A percentile compares a stretch with the other conserved stretches of the same genome.
These are phyloP conservation scores for Cyberlindnera mrakii DNA, from an alignment of 805 yeast species.

Conservation along the genomic window DNA sequence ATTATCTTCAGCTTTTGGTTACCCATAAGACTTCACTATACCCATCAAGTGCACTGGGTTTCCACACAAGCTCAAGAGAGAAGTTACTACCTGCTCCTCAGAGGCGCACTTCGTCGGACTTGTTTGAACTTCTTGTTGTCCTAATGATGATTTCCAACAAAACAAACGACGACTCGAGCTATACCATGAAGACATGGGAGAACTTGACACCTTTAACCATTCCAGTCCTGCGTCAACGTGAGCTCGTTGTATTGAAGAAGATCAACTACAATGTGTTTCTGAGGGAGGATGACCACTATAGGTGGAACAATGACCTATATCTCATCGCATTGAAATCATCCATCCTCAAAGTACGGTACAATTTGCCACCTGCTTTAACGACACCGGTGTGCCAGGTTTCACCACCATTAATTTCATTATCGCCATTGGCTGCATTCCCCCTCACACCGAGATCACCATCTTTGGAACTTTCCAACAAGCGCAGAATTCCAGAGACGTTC, in stretches of 20 bases:
- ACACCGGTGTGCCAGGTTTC: background rate
- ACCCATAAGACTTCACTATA: conserved; percentile 10
- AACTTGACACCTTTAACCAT: conserved; percentile 19
- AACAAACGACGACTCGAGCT: conserved; percentile 42
- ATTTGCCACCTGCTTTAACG: no score
- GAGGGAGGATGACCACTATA: conserved; percentile 4
- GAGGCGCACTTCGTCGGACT: conserved; percentile 5
- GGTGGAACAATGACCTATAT: conserved; percentile 10
- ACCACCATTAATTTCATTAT: conserved; percentile 1
- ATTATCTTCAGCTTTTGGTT: conserved; percentile 13
- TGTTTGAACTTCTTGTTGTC: conserved; percentile 25
- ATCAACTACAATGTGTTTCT: conserved; percentile 21
- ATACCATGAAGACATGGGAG: conserved; percentile 46
- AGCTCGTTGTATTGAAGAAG: conserved; percentile 16
- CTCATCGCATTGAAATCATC: background rate
- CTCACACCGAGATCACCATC: conserved; percentile 21
- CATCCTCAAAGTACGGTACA: background rate
- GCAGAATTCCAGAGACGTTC: background rate
- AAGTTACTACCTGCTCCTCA: conserved; percentile 6
- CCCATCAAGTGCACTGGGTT: background rate
- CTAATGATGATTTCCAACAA: conserved; percentile 35
- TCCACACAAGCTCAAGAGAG: conserved; percentile 4
- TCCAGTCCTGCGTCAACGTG: conserved; percentile 11
- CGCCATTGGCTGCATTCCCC: conserved; percentile 7
- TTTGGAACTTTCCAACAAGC: conserved; percentile 3